Evolutionary conservation across 208 protist genomes (phyloP), one percentile per base, ranked within the genome.

Genomic region (Leishmania braziliensis): DNA sequence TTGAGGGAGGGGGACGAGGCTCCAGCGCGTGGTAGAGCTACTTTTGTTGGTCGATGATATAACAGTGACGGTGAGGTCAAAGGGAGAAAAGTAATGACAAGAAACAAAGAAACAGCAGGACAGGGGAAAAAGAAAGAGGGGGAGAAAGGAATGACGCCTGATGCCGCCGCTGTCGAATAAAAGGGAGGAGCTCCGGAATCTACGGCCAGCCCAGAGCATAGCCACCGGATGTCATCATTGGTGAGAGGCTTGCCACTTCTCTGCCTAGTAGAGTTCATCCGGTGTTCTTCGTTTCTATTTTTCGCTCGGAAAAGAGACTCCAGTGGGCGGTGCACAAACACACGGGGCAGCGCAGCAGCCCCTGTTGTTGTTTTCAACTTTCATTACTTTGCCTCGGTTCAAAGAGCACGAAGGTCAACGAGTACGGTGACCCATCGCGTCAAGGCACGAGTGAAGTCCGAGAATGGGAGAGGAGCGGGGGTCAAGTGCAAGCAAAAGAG

Each of bases 61-160:
- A 12, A 9, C 69, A 23, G 14, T 12, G 26, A 53, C 26, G 3
- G 10, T 33, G 20, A 46, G 26, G 26, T 50, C 26, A 14, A 39
- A 8, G 60, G 10, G 9, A 56, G 9, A 16, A 54, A 50, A 8
- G 71, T 23, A 29, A 83, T 75, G 76, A 77, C 2, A 83, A 73
- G 69, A 60, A 73, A 20, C 26, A 46, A 6, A n/a, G 23, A 26
- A 5, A 79, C 48, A 75, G 74, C 2, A 83, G 33, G 73, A 66
- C 20, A n/a, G 62, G 23, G 46, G 68, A 70, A 53, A 69, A 43
- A 78, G 36, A 63, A 23, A 18, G 53, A 73, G 33, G 39, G 18
- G 29, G 29, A 82, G 29, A 68, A 29, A 46, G 23, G 68, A 72
- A 39, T 51, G 36, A 68, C 29, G 14, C 29, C 29, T 33, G 29